Evolutionary conservation across 2,329 filamentous ascomycete genomes (phyloP).

Genomic region (Colletotrichum liriopes): DNA sequence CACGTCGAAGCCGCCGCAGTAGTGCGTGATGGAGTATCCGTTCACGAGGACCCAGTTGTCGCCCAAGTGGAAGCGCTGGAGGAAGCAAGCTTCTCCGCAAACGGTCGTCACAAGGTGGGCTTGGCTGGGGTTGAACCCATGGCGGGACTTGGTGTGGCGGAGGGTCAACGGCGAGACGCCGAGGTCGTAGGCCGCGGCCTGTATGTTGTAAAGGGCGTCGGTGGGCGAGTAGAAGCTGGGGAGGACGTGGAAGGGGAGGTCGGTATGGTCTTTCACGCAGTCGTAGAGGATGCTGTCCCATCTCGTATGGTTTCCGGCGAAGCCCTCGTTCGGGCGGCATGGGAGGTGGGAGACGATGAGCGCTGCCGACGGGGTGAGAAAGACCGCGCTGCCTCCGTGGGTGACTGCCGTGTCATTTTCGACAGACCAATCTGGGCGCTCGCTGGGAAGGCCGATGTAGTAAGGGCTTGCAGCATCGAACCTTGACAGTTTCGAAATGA

Average conservation of each 20-base stretch:
- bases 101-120: constrained; percentile 59
- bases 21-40: constrained; percentile 61
- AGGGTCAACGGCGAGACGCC: constrained; percentile 59
- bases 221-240: constrained; percentile 60
- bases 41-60: constrained; percentile 66
- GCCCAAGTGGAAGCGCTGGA: constrained; percentile 62
- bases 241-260: constrained; percentile 58
- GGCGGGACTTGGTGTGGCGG: constrained; percentile 57
- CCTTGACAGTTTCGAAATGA: constrained; percentile 55
- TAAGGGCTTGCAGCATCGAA: constrained; percentile 51
- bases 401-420: constrained; percentile 56
- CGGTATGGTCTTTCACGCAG: constrained; percentile 55
- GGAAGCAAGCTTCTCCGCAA: constrained; percentile 63
- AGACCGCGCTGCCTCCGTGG: constrained; percentile 62
- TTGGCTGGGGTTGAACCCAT: constrained; percentile 57
- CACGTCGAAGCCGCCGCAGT: constrained; percentile 55
- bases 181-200: constrained; percentile 55
- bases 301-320: constrained; percentile 46
- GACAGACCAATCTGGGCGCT: constrained; percentile 59
- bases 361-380: constrained; percentile 57
- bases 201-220: constrained; percentile 50
- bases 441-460: constrained; percentile 62
- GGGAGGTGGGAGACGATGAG: constrained; percentile 53
- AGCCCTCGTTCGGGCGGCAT: constrained; percentile 49
- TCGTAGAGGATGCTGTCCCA: constrained; percentile 62